phyloP scores from a whole-genome alignment of 106 monocot species.

The Platanthera guangdongensis region DNA sequence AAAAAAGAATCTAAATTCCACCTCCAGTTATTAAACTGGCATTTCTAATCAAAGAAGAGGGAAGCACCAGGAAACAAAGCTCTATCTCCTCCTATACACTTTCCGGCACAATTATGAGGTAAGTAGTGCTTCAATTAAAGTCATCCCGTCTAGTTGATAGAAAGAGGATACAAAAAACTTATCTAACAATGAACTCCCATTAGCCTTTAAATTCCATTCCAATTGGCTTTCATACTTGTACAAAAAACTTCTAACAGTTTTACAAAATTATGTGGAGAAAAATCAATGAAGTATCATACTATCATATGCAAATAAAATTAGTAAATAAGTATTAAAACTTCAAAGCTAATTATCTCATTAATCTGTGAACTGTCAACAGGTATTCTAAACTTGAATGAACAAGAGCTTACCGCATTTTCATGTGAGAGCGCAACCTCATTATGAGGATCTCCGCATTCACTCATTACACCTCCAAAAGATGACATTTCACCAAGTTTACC shows the following conservation, averaged over 20 bases:
- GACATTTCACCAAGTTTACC: constrained; percentile 19
- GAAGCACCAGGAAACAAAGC: too few species aligned
- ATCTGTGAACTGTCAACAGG: background rate
- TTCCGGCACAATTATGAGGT: background rate
- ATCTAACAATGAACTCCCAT: background rate
- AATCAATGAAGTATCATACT: background rate
- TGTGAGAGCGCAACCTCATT: constrained; percentile 17
- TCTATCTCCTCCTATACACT: too few species aligned
- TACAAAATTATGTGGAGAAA: background rate
- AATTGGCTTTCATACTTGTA: background rate
- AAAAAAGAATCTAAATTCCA: too few species aligned
- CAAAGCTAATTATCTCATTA: background rate
- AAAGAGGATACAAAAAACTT: background rate
- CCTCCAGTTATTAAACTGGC: too few species aligned
- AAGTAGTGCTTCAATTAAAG: background rate
- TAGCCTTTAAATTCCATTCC: background rate
- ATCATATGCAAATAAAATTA: background rate
- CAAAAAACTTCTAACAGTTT: background rate
- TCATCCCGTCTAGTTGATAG: background rate
- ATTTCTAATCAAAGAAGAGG: too few species aligned
- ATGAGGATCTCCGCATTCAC: constrained; percentile 16
- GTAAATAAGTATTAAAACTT: background rate
- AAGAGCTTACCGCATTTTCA: constrained; percentile 17
- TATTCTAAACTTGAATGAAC: background rate
- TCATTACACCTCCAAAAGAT: constrained; percentile 15